These are phyloP conservation scores for Metarhizium humberi DNA, from an alignment of 2,329 filamentous ascomycete genomes.

Conservation along the genomic window DNA sequence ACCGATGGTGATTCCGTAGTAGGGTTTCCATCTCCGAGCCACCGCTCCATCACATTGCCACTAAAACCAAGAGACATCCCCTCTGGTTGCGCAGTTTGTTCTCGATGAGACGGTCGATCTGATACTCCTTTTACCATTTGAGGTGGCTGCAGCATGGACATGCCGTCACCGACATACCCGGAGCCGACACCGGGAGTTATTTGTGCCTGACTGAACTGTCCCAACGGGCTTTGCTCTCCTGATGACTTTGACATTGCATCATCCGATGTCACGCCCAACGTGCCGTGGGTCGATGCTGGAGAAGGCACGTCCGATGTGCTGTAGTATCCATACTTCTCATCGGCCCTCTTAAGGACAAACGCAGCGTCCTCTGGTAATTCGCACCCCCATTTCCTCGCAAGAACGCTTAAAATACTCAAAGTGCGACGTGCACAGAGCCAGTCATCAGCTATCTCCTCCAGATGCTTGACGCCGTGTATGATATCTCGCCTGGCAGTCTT, in stretches of 20 bases:
- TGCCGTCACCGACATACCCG: constrained; percentile 6
- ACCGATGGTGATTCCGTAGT: neutral
- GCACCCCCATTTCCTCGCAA: constrained; percentile 83
- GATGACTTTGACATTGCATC: constrained; percentile 14
- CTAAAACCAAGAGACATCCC: constrained; percentile 12
- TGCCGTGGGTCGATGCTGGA: constrained; percentile 28
- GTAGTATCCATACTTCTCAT: constrained; percentile 70
- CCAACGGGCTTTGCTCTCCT: constrained; percentile 25
- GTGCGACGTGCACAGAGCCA: constrained; percentile 87
- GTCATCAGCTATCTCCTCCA: constrained; percentile 91
- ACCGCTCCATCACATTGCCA: constrained; percentile 15
- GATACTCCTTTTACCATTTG: constrained; percentile 2
- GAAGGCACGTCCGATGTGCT: constrained; percentile 52
- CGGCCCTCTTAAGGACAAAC: constrained; percentile 64
- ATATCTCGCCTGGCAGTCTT: constrained; percentile 87
- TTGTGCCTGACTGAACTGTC: constrained; percentile 21
- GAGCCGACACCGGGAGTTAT: constrained; percentile 7
- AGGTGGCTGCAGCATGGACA: constrained; percentile 7
- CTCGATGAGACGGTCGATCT: neutral
- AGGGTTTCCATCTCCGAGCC: constrained; percentile 8
- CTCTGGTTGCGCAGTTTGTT: neutral
- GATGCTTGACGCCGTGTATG: constrained; percentile 78
- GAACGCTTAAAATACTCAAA: constrained; percentile 72
- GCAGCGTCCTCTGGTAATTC: constrained; percentile 77
- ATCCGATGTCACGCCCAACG: constrained; percentile 20